Conservation (phyloP, 1,284 basidiomycete genomes). For the Marasmius fiardii region DNA sequence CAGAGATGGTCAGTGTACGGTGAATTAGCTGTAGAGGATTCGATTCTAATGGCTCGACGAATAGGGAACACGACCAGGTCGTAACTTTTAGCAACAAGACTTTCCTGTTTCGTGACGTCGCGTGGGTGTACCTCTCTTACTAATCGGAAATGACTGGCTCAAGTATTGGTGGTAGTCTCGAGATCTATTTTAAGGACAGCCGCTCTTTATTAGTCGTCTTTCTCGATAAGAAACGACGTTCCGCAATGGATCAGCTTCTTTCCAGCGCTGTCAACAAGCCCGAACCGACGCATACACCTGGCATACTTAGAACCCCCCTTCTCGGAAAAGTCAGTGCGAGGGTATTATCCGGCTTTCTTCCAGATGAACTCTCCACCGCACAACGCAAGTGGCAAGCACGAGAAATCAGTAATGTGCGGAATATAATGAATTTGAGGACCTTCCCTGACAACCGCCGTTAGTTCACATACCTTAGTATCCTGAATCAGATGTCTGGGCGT, state of each 20-base stretch:
- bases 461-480: constrained; percentile 85
- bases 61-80: constrained; percentile 81
- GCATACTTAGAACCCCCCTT: constrained; percentile 51
- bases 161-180: constrained; percentile 55
- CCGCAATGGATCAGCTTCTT: constrained; percentile 64
- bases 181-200: constrained; percentile 88
- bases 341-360: constrained; percentile 38
- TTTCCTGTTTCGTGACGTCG: constrained; percentile 89
- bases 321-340: constrained; percentile 47
- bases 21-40: constrained; percentile 2
- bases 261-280: constrained; percentile 41
- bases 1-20: constrained; percentile 64
- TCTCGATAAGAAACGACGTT: constrained; percentile 62
- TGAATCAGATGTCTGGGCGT: constrained; percentile 89
- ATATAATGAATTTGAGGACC: not conserved
- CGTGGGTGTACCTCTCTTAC: constrained; percentile 44
- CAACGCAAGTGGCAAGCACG: constrained; percentile 82
- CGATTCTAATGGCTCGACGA: constrained; percentile 4
- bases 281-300: constrained; percentile 33
- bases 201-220: constrained; percentile 81
- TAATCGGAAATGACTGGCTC: constrained; percentile 5
- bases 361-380: constrained; percentile 65
- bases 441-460: constrained; percentile 25
- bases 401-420: constrained; percentile 83
- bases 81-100: constrained; percentile 77